Evolutionary conservation across 306 rosid species (phyloP), one percentile per base, ranked within the genome.

Genomic region (Amphicarpaea edgeworthii): DNA sequence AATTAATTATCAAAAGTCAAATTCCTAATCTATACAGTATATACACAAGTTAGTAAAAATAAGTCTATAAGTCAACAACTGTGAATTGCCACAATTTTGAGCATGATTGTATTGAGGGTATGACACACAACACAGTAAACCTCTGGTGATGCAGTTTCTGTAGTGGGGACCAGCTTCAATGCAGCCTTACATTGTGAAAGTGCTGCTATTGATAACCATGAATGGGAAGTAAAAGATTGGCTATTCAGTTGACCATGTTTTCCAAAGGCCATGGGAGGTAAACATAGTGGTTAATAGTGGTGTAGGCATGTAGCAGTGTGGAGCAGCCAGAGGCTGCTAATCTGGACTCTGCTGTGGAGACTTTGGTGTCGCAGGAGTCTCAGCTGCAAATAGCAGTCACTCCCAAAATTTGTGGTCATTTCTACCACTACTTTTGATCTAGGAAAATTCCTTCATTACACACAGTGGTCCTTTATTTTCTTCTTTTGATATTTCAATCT

Each of bases 221-320:
- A 42, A 34, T 42, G 14, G 51, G 11, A 51, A 43, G 60, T n/a
- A 53, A 60, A 16, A 2, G 12, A 66, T 24, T 50, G 28, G 43
- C 32, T 17, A 15, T 46, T 64, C 58, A 43, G 58, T 70, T 58
- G 26, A 38, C 77, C 10, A 21, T 70, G 16, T 32, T 53, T 68
- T 38, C 47, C 28, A 7, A 66, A 58, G 65, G 55, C 79, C 3
- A 28, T 28, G 32, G 32, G 32, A 28, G 0, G 37, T 30, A 30
- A 4, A 30, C 37, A 34, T 34, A 10, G 70, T 63, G 20, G 70
- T 37, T 61, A 61, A 16, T 32, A 61, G 21, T 1, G 17, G 21
- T 14, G 3, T 3, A 8, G 28, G 0, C 1, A 11, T 12, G 5
- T 17, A 53, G 59, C 28, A 53, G 24, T 45, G 50, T 53, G 14